Percentiles rank a stretch among this genome's conserved stretches.
Evolutionary conservation across 306 rosid species (phyloP).

Genomic region (Begonia loranthoides): DNA sequence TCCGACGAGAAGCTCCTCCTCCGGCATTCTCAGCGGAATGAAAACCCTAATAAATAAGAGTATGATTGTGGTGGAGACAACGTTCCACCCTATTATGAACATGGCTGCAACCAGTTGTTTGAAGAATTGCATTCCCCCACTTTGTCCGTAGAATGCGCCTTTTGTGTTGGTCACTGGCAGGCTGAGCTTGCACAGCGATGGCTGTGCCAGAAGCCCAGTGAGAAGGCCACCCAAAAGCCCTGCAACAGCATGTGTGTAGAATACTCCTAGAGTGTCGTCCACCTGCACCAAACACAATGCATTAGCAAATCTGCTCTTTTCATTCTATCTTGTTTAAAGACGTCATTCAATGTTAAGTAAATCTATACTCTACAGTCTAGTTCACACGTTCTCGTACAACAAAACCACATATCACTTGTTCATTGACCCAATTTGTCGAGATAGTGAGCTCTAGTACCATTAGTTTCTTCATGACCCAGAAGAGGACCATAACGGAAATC

Average conservation of each 20-base stretch:
- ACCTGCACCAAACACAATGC: too few species aligned
- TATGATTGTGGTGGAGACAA: conserved; percentile 6
- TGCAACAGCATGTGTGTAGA: conserved; percentile 11
- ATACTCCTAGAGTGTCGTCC: conserved; percentile 15
- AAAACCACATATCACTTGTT: too few species aligned
- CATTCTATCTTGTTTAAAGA: too few species aligned
- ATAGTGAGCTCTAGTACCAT: too few species aligned
- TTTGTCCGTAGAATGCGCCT: conserved; percentile 9
- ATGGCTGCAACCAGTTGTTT: conserved; percentile 10
- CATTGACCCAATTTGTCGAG: too few species aligned
- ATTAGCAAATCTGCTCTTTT: too few species aligned
- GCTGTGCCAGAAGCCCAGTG: conserved; percentile 10
- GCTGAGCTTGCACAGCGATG: conserved; percentile 4
- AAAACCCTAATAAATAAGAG: not conserved
- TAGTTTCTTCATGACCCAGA: too few species aligned
- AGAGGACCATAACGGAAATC: too few species aligned
- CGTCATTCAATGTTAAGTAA: too few species aligned
- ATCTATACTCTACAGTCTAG: too few species aligned
- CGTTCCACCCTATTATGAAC: conserved; percentile 14
- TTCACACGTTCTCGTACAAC: too few species aligned
- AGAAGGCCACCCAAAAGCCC: conserved; percentile 12
- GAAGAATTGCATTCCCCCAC: conserved; percentile 4
- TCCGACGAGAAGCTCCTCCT: conserved; percentile 6
- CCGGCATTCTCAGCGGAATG: conserved; percentile 3
- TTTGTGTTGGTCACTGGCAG: not conserved